These are phyloP conservation scores for Ceriops decandra DNA, from an alignment of 345 rosid genomes.

Conservation along the genomic window DNA sequence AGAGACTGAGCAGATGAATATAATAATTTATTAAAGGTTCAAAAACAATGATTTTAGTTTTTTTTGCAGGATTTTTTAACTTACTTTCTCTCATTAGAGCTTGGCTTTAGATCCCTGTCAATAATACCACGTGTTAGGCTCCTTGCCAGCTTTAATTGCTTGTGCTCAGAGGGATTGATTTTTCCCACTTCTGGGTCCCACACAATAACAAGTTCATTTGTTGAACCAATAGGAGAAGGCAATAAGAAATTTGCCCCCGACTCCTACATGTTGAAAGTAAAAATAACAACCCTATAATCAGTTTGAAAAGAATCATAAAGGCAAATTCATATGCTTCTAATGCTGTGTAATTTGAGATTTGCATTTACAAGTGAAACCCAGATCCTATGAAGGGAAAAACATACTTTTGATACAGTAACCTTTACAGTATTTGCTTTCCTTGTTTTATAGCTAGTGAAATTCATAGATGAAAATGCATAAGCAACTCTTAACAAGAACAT, in stretches of 20 bases:
- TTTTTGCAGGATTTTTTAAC: conserved; percentile 17
- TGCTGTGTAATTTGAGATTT: neutral
- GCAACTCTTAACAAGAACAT: too few species aligned
- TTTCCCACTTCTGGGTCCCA: conserved; percentile 96
- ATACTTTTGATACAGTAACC: too few species aligned
- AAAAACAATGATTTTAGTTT: neutral
- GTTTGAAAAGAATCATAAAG: neutral
- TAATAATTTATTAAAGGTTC: neutral
- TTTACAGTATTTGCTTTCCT: too few species aligned
- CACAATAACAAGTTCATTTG: conserved; percentile 88
- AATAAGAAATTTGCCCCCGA: conserved; percentile 83
- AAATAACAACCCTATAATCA: conserved; percentile 2
- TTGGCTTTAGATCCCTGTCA: conserved; percentile 97
- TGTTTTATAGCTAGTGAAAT: too few species aligned
- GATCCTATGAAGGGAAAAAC: neutral
- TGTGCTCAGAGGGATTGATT: conserved; percentile 95
- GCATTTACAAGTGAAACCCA: neutral
- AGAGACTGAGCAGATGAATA: neutral
- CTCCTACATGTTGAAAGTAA: conserved; percentile 47
- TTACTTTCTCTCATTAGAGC: conserved; percentile 78
- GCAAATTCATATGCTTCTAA: neutral
- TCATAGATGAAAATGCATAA: too few species aligned
- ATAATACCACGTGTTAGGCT: conserved; percentile 95
- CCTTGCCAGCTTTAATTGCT: conserved; percentile 95
- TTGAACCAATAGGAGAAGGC: conserved; percentile 77